phyloP scores from a whole-genome alignment of 1,139 yeast genomes.

The Scheffersomyces parashehatae region DNA sequence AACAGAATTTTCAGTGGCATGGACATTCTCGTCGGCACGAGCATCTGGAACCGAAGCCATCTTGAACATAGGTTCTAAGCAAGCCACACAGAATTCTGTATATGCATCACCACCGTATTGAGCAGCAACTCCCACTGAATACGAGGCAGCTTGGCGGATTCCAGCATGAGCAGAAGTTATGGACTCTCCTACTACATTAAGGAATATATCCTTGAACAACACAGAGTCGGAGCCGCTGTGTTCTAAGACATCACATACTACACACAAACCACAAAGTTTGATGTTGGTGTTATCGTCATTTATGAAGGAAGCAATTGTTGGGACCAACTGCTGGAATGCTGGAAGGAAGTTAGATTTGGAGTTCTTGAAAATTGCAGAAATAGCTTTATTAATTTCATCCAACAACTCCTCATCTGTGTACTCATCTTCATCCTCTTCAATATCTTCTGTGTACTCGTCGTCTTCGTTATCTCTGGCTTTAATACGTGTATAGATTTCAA shows the following conservation, averaged over 20 bases:
- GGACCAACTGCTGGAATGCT: conserved; percentile 60
- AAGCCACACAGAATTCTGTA: conserved; percentile 62
- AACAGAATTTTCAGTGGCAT: conserved; percentile 85
- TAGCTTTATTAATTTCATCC: conserved; percentile 79
- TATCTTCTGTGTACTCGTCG: conserved; percentile 74
- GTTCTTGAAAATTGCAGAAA: conserved; percentile 73
- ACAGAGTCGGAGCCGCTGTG: conserved; percentile 71
- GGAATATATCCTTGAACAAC: conserved; percentile 63
- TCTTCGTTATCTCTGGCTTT: conserved; percentile 69
- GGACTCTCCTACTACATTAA: conserved; percentile 62
- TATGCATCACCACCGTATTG: conserved; percentile 70
- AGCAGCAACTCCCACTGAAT: conserved; percentile 84
- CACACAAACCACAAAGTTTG: conserved; percentile 77
- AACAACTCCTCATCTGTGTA: conserved; percentile 86
- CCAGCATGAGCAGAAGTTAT: conserved; percentile 68
- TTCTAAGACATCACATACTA: conserved; percentile 79
- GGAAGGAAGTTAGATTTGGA: conserved; percentile 60
- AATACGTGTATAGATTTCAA: conserved; percentile 71
- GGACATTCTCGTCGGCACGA: conserved; percentile 76
- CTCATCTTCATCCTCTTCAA: conserved; percentile 79
- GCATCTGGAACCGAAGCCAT: conserved; percentile 83
- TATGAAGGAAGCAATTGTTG: conserved; percentile 56
- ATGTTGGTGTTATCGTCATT: conserved; percentile 67
- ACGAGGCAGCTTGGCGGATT: conserved; percentile 86
- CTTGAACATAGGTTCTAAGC: conserved; percentile 73